Conservation (phyloP, 2,329 filamentous ascomycete genomes). For the Talaromyces albobiverticillius region DNA sequence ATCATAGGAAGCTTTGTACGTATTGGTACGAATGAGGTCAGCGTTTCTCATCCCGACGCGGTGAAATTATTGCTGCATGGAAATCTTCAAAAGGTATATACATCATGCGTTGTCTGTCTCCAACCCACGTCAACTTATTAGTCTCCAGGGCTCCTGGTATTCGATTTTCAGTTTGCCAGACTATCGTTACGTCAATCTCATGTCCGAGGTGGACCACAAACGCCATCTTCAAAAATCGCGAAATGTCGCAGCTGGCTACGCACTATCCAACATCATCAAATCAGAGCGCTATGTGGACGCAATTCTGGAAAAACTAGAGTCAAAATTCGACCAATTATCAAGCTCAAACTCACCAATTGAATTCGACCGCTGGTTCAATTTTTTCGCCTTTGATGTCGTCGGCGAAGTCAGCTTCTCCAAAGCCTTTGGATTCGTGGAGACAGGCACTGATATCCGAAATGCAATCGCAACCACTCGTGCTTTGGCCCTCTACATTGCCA, state of each 20-base stretch:
- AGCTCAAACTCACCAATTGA: conserved; percentile 25
- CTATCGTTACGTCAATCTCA: too few species aligned
- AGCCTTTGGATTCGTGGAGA: conserved; percentile 33
- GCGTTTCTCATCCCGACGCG: too few species aligned
- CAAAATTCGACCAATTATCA: conserved; percentile 26
- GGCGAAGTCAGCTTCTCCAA: conserved; percentile 37
- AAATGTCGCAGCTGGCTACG: conserved; percentile 16
- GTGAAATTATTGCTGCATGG: too few species aligned
- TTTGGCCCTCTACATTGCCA: conserved; percentile 29
- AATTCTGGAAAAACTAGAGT: conserved; percentile 27
- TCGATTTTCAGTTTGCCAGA: too few species aligned
- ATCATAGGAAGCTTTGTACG: too few species aligned
- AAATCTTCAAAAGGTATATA: too few species aligned
- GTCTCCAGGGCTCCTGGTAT: too few species aligned
- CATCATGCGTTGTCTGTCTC: too few species aligned
- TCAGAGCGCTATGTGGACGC: conserved; percentile 27
- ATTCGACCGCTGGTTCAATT: conserved; percentile 42
- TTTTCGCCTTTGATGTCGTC: conserved; percentile 35
- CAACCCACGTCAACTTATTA: too few species aligned
- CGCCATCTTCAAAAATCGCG: not conserved
- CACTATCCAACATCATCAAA: conserved; percentile 31
- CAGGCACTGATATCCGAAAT: conserved; percentile 32
- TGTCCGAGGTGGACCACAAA: too few species aligned
- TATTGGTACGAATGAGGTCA: too few species aligned
- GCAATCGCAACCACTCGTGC: conserved; percentile 34